Conservation (phyloP, 2,329 filamentous ascomycete genomes). For the Biscogniauxia marginata region DNA sequence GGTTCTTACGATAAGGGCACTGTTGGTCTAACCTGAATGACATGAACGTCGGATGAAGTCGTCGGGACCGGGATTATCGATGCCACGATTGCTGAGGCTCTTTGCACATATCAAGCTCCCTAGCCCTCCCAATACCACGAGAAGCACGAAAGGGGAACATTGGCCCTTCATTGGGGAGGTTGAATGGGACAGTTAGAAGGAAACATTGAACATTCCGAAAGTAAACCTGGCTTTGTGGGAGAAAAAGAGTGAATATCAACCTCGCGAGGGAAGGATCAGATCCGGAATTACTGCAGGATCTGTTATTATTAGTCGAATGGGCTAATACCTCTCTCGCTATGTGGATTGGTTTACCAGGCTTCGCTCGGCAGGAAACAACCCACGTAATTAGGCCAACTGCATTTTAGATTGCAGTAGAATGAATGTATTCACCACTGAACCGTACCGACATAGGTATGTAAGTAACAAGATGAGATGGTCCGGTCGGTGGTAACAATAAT, state of each 20-base stretch:
- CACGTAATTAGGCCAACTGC: no score
- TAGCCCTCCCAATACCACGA: conserved; percentile 27
- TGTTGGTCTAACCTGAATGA: conserved; percentile 19
- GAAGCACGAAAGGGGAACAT: conserved; percentile 25
- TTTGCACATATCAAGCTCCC: conserved; percentile 18
- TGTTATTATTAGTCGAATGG: no score
- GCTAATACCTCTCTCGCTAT: no score
- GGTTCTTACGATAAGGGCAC: neutral
- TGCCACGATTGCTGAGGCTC: conserved; percentile 18
- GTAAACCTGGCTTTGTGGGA: conserved; percentile 10
- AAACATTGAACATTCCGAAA: conserved; percentile 25
- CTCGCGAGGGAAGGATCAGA: conserved; percentile 1
- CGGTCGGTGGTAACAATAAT: no score
- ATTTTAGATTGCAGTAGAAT: no score
- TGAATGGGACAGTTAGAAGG: conserved; percentile 19
- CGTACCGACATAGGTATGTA: no score
- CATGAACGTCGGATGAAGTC: conserved; percentile 24
- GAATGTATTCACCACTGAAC: no score
- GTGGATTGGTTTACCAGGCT: no score
- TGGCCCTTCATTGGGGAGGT: conserved; percentile 30
- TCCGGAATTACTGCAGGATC: no score
- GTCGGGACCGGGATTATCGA: conserved; percentile 22
- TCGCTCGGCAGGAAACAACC: no score
- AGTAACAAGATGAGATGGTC: no score
- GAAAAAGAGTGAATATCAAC: neutral